Percentiles rank a stretch among this genome's conserved stretches.
phyloP scores from a whole-genome alignment of 768 basidiomycete species.

The Pulveroboletus sp. region DNA sequence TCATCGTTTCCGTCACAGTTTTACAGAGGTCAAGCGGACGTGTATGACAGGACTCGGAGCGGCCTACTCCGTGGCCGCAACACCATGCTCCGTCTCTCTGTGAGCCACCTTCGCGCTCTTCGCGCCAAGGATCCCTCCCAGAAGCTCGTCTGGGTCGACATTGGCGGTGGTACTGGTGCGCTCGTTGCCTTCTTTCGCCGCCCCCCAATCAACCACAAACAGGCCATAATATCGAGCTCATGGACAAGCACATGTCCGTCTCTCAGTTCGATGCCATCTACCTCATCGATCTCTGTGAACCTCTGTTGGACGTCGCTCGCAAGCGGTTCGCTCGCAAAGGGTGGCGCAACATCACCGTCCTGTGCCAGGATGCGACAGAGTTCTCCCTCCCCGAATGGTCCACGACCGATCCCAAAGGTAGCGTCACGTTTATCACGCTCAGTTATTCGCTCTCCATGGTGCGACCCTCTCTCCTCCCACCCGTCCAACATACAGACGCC shows the following conservation, averaged over 20 bases:
- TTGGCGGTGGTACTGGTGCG: conserved; percentile 68
- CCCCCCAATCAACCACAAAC: not conserved
- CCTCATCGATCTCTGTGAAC: conserved; percentile 68
- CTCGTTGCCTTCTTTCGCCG: not conserved
- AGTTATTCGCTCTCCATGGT: conserved; percentile 59
- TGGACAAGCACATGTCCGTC: conserved; percentile 58
- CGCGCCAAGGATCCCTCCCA: conserved; percentile 36
- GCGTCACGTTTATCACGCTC: conserved; percentile 49
- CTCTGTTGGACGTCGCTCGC: conserved; percentile 66
- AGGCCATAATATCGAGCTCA: conserved; percentile 63
- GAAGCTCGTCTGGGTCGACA: conserved; percentile 70
- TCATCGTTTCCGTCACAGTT: conserved; percentile 35
- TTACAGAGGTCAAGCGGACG: conserved; percentile 63
- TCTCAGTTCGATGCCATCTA: conserved; percentile 63
- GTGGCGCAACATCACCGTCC: conserved; percentile 68
- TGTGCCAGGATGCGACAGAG: conserved; percentile 67
- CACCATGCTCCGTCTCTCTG: conserved; percentile 67
- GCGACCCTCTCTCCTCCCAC: conserved; percentile 1
- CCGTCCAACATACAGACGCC: not conserved
- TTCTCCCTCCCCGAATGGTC: conserved; percentile 62
- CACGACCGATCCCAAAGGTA: conserved; percentile 47
- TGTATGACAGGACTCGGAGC: conserved; percentile 66
- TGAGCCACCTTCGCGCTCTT: conserved; percentile 53
- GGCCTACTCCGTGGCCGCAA: conserved; percentile 61
- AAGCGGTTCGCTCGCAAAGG: conserved; percentile 59